phyloP scores from a whole-genome alignment of 2,329 filamentous ascomycete genomes.

The Coniochaeta sp. region DNA sequence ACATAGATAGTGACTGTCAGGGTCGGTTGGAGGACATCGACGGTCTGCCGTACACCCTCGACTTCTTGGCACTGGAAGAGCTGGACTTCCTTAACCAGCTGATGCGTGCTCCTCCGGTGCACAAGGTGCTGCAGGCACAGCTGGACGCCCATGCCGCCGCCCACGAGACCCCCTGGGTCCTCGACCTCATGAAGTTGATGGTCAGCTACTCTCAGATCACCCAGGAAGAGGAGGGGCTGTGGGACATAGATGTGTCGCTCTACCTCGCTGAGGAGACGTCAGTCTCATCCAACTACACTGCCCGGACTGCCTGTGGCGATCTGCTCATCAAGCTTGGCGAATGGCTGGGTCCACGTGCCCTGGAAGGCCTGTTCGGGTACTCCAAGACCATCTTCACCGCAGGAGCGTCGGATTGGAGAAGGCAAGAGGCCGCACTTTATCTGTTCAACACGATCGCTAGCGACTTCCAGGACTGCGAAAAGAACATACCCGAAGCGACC shows the following conservation, averaged over 20 bases:
- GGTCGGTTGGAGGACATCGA: constrained; percentile 86
- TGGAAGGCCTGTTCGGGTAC: constrained; percentile 73
- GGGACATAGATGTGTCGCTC: constrained; percentile 94
- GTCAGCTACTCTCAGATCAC: constrained; percentile 85
- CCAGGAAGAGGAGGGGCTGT: constrained; percentile 85
- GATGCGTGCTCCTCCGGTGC: constrained; percentile 79
- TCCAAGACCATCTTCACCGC: constrained; percentile 65
- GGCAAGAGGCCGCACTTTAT: constrained; percentile 75
- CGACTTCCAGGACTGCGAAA: constrained; percentile 74
- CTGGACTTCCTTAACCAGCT: constrained; percentile 91
- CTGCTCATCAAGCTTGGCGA: constrained; percentile 88
- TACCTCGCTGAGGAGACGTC: constrained; percentile 94
- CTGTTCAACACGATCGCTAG: constrained; percentile 77
- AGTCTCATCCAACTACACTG: constrained; percentile 92
- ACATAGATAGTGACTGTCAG: constrained; percentile 78
- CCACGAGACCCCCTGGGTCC: constrained; percentile 69
- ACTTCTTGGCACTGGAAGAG: constrained; percentile 89
- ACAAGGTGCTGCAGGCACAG: constrained; percentile 79
- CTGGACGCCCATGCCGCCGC: constrained; percentile 54
- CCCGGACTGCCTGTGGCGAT: constrained; percentile 86
- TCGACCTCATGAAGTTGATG: constrained; percentile 79
- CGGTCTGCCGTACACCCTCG: constrained; percentile 85
- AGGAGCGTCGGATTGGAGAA: constrained; percentile 45
- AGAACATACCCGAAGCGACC: constrained; percentile 61
- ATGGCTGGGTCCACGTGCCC: constrained; percentile 69